Evolutionary conservation across 768 basidiomycete species (phyloP), one percentile per base, ranked within the genome.

Genomic region (Russula ochroleuca): DNA sequence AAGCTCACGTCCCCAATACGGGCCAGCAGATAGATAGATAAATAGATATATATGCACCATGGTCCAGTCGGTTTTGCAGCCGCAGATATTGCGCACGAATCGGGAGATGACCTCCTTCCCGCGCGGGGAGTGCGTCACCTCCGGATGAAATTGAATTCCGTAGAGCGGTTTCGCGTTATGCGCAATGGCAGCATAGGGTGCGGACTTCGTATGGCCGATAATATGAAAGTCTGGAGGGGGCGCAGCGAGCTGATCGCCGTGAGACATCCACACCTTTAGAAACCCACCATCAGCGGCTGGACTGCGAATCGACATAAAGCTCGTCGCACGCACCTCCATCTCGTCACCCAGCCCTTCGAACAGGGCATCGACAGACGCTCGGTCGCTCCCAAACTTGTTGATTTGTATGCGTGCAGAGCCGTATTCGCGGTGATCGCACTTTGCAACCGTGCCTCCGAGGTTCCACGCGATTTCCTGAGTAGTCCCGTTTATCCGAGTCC

Each of bases 71-170:
- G 80, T 74, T 63, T 75, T 78, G 75, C 94, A 95, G 52, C 82
- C 81, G 72, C 97, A 98, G 61, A 98, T 90, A 66, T 85, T 81
- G 48, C 88, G 75, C 43, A 97, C 84, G 71, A 98, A 99, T 28
- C 84, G 82, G 25, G 85, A 84, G 63, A 99, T 90, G 61, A 99
- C 84, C 72, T 92, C 92, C 72, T 87, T 93, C 15, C 96, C 97
- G 59, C 83, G 85, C 9, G 85, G 86, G 28, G 91, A 92, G 73
- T 99, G 96, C 0, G 97, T 98, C 28, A 99, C 97, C 76, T 99
- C 97, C 0, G 96, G 94, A 72, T 99, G 97, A 79, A 98, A 99
- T 71, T 99, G 97, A 47, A 99, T 97, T 35, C 96, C 97, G 69
- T 93, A 99, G 71, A 97, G 80, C 0, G 90, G 86, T 70, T 92